A percentile compares a stretch with the other conserved stretches of the same genome.
These are phyloP conservation scores for Colletotrichum sp. DNA, from an alignment of 2,329 filamentous ascomycete species.

Conservation along the genomic window DNA sequence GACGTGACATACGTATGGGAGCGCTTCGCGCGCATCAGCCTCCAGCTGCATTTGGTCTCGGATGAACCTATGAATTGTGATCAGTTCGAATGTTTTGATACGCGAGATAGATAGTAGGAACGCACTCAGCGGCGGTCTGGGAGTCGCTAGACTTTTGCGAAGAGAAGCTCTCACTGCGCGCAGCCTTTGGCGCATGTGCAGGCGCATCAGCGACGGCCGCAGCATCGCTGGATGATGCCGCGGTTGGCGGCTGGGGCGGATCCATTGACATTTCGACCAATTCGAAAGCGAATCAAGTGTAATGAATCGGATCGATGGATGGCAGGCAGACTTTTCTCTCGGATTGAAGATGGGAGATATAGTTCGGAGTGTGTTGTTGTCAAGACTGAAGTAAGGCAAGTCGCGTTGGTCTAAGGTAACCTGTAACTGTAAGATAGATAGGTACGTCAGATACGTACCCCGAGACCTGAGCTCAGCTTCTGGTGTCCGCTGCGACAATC, in stretches of 20 bases:
- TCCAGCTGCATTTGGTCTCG: constrained; percentile 89
- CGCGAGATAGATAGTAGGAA: background rate
- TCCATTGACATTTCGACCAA: constrained; percentile 41
- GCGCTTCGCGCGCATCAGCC: constrained; percentile 90
- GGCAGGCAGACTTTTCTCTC: background rate
- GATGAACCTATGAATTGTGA: constrained; percentile 69
- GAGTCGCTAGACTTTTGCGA: constrained; percentile 66
- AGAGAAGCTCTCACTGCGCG: constrained; percentile 64
- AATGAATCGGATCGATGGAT: background rate
- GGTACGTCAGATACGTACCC: constrained; percentile 13
- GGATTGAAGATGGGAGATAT: background rate
- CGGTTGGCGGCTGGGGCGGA: constrained; percentile 33
- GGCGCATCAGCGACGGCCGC: constrained; percentile 22
- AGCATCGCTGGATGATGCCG: constrained; percentile 27
- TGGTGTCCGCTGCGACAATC: background rate
- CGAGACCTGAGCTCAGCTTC: background rate
- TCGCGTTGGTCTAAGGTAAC: background rate
- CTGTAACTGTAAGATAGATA: background rate
- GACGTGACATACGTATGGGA: constrained; percentile 78
- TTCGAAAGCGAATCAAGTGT: background rate
- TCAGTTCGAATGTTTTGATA: background rate
- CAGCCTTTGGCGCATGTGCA: constrained; percentile 23
- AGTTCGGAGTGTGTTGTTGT: background rate
- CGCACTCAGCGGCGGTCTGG: constrained; percentile 74
- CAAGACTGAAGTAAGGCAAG: background rate